Evolutionary conservation across 306 rosid species (phyloP), one percentile per base, ranked within the genome.

Genomic region (Castanopsis chinensis): DNA sequence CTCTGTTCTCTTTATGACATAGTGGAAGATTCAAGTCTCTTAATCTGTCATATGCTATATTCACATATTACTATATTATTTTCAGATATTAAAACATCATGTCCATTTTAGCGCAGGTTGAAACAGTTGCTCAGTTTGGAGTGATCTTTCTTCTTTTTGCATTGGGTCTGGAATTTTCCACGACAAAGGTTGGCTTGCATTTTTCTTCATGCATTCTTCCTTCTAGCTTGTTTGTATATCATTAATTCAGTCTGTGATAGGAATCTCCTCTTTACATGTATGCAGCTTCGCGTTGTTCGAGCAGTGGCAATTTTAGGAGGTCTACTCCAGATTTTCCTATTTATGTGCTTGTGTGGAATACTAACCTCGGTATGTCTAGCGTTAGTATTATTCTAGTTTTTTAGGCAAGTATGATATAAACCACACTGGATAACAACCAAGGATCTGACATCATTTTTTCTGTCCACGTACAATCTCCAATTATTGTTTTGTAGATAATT

Each of bases 61-160:
- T 78, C 70, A 57, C 61, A 23, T 67, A 53, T 57, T 71, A 60
- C 61, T 32, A 6, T 23, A 59, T 25, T 23, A 11, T 59, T 58
- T 61, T 63, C 37, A 59, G 37, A 63, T 63, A 5, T 63, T 27
- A 32, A 63, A 17, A 27, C 20, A 63, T 59, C 32, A 23, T 27
- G 37, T 67, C 70, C 30, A 28, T 80, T 80, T 56, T 77, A 71
- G 69, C 81, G 87, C 84, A 95, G 99, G 99, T 95, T 72, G 99
- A 95, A 86, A 95, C 99, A 17, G 96, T 95, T 77, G 99, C 99
- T 87, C 99, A 95, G 86, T 95, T 95, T 90, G 99, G 99, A 80
- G 99, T 95, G 41, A 91, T 95, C 73, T 95, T 95, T 85, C 90
- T 95, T 88, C 98, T 93, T 80, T 93, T 95, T 88, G 99, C 98